Conservation (phyloP, 495 filamentous ascomycete species). For the Thermothielavioides terrestris region DNA sequence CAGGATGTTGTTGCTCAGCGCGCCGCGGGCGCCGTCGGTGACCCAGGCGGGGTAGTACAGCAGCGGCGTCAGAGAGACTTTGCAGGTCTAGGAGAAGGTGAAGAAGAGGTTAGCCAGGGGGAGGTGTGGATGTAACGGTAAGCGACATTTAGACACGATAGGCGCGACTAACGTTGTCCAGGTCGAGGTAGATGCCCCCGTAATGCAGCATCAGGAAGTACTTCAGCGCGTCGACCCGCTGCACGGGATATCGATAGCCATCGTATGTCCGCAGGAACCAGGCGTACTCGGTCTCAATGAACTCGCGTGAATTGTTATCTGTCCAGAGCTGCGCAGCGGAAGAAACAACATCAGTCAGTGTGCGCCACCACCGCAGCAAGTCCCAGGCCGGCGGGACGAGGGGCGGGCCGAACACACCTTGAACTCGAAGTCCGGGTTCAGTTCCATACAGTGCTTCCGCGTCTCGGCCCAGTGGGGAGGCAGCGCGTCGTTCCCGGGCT, state of each 20-base stretch:
- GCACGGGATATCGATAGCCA: constrained; percentile 70
- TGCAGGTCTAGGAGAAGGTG: constrained; percentile 59
- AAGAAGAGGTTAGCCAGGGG: background rate
- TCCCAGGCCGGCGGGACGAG: background rate
- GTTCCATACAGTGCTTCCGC: constrained; percentile 64
- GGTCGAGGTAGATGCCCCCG: constrained; percentile 82
- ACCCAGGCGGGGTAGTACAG: constrained; percentile 77
- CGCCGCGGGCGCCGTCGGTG: constrained; percentile 69
- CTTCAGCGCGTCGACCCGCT: constrained; percentile 78
- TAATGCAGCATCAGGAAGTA: constrained; percentile 81
- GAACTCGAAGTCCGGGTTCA: constrained; percentile 74
- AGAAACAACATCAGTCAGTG: background rate
- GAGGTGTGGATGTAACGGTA: background rate
- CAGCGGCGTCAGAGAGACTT: constrained; percentile 69
- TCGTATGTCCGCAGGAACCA: constrained; percentile 85
- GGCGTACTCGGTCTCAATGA: constrained; percentile 67
- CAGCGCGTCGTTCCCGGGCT: constrained; percentile 46
- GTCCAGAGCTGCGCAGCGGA: constrained; percentile 65
- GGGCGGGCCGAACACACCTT: constrained; percentile 49
- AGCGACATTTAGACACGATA: background rate
- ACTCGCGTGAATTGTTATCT: constrained; percentile 61
- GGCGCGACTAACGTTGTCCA: constrained; percentile 62
- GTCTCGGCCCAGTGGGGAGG: constrained; percentile 65
- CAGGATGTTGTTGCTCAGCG: constrained; percentile 87
- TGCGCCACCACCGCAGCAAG: no score